A percentile compares a stretch with the other conserved stretches of the same genome.
Evolutionary conservation across 2,329 filamentous ascomycete species (phyloP).

Genomic region (Fusarium poae): DNA sequence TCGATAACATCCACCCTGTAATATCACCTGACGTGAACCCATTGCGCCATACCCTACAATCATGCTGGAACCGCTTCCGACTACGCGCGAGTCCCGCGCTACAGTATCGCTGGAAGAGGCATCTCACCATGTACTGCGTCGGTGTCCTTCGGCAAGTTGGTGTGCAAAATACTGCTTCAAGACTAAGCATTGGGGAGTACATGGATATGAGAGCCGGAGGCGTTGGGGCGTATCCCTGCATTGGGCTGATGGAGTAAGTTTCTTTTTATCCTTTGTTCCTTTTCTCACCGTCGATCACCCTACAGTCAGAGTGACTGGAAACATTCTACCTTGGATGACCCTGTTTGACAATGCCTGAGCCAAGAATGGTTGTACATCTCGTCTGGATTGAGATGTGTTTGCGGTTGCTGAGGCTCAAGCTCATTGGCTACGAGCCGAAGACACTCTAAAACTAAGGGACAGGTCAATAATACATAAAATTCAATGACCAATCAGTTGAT

Average conservation of each 20-base stretch:
- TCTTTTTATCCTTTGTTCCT: neutral
- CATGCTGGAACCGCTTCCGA: constrained; percentile 25
- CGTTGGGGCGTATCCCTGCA: constrained; percentile 26
- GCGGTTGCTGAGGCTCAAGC: neutral
- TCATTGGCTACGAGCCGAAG: neutral
- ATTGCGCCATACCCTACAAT: constrained; percentile 22
- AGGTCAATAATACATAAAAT: neutral
- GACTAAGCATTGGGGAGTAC: constrained; percentile 14
- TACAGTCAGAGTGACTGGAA: neutral
- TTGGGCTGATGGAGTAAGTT: too few relatives aligned
- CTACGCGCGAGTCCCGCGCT: constrained; percentile 13
- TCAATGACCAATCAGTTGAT: neutral
- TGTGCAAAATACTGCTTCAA: constrained; percentile 8
- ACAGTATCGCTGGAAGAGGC: constrained; percentile 28
- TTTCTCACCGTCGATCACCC: too few relatives aligned
- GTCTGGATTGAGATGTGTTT: neutral
- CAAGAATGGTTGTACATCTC: constrained; percentile 1
- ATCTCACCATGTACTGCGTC: constrained; percentile 26
- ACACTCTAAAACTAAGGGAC: neutral
- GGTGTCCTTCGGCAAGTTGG: constrained; percentile 24
- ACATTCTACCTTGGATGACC: neutral
- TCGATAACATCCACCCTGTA: constrained; percentile 21
- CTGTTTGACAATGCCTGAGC: neutral
- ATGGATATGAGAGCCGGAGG: constrained; percentile 31
- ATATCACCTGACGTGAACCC: constrained; percentile 15